These are phyloP conservation scores for Allomyces macrogynus DNA, from an alignment of 192 early-diverging fungal genomes.

Conservation along the genomic window DNA sequence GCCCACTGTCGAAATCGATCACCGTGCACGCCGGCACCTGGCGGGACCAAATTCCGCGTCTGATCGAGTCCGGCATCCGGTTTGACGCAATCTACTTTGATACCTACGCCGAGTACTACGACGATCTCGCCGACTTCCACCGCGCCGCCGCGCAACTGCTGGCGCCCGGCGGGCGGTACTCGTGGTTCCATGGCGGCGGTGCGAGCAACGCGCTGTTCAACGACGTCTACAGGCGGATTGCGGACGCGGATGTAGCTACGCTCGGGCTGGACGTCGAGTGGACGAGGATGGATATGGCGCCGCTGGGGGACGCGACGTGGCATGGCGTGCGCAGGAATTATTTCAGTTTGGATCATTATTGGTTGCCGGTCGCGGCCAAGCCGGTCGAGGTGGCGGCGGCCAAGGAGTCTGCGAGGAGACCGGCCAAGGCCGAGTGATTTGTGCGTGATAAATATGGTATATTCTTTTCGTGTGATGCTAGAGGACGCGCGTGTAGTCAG, in stretches of 20 bases:
- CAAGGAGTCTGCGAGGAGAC: no score
- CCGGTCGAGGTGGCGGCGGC: background rate
- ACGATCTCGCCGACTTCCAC: slow-evolving; percentile 23
- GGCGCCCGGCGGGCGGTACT: slow-evolving; percentile 58
- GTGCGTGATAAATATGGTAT: no score
- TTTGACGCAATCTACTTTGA: slow-evolving; percentile 95
- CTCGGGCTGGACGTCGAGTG: slow-evolving; percentile 60
- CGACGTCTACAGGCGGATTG: slow-evolving; percentile 77
- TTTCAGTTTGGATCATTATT: background rate
- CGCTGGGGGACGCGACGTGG: slow-evolving; percentile 64
- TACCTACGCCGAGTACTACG: slow-evolving; percentile 22
- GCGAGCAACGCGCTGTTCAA: slow-evolving; percentile 92
- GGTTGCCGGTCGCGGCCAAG: slow-evolving; percentile 1
- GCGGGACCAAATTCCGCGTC: background rate
- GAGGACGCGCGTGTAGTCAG: no score
- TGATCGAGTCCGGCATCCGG: slow-evolving; percentile 37
- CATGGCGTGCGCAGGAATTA: slow-evolving; percentile 33
- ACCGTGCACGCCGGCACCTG: slow-evolving; percentile 85
- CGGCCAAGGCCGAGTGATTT: no score
- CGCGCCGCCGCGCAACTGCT: slow-evolving; percentile 25
- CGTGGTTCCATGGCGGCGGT: slow-evolving; percentile 86
- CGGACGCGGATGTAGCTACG: slow-evolving; percentile 56
- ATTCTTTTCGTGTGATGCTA: no score
- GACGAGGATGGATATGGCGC: slow-evolving; percentile 49
- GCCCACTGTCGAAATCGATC: slow-evolving; percentile 62